phyloP scores from a whole-genome alignment of 495 filamentous ascomycete genomes.

The Penicillium chermesinum region DNA sequence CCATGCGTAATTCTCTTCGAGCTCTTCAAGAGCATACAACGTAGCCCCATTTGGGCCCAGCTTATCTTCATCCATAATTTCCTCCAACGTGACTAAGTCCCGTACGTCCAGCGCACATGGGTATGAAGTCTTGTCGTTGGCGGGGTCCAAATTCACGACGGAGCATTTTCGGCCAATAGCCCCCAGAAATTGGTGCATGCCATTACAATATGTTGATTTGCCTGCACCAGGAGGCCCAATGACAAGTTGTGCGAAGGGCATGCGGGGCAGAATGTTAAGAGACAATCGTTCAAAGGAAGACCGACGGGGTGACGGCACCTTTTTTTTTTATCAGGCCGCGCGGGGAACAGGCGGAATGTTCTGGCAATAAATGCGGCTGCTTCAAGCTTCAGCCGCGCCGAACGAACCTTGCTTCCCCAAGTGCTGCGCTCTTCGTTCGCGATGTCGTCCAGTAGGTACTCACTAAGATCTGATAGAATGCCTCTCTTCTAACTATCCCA shows the following conservation, averaged over 20 bases:
- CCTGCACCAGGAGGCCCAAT: conserved; percentile 90
- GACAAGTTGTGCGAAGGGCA: conserved; percentile 72
- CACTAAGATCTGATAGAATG: not conserved
- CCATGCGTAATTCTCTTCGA: conserved; percentile 90
- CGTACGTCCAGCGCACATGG: conserved; percentile 88
- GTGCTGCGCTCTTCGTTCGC: not conserved
- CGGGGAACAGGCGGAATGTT: conserved; percentile 21
- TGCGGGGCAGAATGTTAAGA: conserved; percentile 24
- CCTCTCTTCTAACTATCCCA: not conserved
- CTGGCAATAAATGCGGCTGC: conserved; percentile 29
- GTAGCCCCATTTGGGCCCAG: conserved; percentile 90
- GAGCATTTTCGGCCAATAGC: conserved; percentile 93
- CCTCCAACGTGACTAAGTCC: conserved; percentile 79
- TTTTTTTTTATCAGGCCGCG: conserved; percentile 25
- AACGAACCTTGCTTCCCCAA: not conserved
- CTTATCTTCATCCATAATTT: conserved; percentile 89
- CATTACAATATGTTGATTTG: conserved; percentile 97
- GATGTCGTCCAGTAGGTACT: conserved; percentile 39
- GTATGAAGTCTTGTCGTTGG: conserved; percentile 68
- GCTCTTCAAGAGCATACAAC: conserved; percentile 89
- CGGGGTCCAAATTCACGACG: conserved; percentile 92
- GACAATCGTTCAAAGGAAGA: not conserved
- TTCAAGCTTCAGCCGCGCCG: not conserved
- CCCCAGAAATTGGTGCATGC: conserved; percentile 95
- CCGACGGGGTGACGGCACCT: not conserved